A percentile compares a stretch with the other conserved stretches of the same genome.
Conservation (phyloP, 371 early-diverging fungal genomes). For the Conidiobolus coronatus region DNA sequence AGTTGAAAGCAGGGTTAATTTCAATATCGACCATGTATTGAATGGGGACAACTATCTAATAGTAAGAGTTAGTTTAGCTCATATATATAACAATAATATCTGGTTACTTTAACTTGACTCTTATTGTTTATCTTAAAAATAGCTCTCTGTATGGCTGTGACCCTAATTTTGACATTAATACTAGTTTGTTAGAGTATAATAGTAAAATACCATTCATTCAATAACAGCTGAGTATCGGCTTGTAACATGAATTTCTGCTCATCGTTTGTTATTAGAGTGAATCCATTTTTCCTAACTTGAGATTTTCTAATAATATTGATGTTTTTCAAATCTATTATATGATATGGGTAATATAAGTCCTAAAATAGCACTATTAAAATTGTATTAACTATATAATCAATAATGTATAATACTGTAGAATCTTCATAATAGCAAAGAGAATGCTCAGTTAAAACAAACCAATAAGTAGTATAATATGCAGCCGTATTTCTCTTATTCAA, state of each 20-base stretch:
- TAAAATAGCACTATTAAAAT: too few relatives aligned
- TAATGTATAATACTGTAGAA: conserved; percentile 15
- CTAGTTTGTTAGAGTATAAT: not conserved
- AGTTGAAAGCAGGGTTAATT: conserved; percentile 24
- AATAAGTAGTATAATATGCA: conserved; percentile 25
- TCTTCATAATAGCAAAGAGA: conserved; percentile 32
- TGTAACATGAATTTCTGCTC: conserved; percentile 21
- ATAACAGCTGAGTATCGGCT: conserved; percentile 23
- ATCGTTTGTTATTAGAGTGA: conserved; percentile 25
- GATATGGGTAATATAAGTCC: conserved; percentile 42
- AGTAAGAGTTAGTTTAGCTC: not conserved
- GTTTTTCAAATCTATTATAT: conserved; percentile 39
- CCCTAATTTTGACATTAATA: conserved; percentile 8
- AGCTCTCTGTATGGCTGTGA: conserved; percentile 30
- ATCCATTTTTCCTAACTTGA: conserved; percentile 16
- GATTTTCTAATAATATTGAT: conserved; percentile 23
- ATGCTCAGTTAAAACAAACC: conserved; percentile 41
- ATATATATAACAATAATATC: not conserved
- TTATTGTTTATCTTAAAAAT: conserved; percentile 36
- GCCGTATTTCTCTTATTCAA: conserved; percentile 21
- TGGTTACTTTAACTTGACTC: conserved; percentile 23
- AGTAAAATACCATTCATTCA: conserved; percentile 24
- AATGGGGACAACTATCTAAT: conserved; percentile 24
- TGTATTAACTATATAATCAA: too few relatives aligned
- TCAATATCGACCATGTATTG: conserved; percentile 31